Evolutionary conservation across 2,329 filamentous ascomycete genomes (phyloP), one percentile per base, ranked within the genome.

Genomic region (Blastomyces gilchristii): DNA sequence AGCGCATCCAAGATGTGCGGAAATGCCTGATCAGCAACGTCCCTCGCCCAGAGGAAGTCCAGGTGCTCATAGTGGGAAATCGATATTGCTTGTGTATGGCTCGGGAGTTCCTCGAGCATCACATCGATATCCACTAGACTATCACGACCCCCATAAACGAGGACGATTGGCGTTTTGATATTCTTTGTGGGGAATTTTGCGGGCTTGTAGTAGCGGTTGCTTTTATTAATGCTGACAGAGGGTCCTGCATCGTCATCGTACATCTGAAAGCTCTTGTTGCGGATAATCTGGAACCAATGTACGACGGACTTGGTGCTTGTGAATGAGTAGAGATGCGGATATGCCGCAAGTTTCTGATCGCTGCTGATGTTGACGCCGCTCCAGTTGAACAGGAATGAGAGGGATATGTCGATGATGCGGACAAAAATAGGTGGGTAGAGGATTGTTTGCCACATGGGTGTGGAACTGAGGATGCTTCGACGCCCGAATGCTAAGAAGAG

Each of bases 261-360:
- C 90, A 99, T 97, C 75, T 99, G 94, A 75, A 99, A 97, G 34
- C 86, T 91, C 70, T 91, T 90, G 71, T 93, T 97, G 67, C 94
- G 88, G 70, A 99, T 99, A 72, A 99, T 97, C 73, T 99, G 94
- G 74, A 99, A 99, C 94, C 94, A 99, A 73, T 99, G 94, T 0
- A 99, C 94, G 9, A 99, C 91, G 25, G 88, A 92, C 77, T 99
- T 99, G 63, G 91, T 96, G 73, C 90, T 96, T 0, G 93, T 97
- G 74, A 93, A 97, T 0, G 92, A 97, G 78, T 96, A 99, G 0
- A 99, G 79, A 77, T 99, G 94, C 11, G 93, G 88, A 73, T 99
- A 99, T 0, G 91, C 91, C 2, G 94, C 94, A 22, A 99, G 84
- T 73, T 99, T 99, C 75, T 99, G 94, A 63, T 88, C 87, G 0